Conservation (phyloP, 441 rosid species). For the Adansonia madagascariensis region DNA sequence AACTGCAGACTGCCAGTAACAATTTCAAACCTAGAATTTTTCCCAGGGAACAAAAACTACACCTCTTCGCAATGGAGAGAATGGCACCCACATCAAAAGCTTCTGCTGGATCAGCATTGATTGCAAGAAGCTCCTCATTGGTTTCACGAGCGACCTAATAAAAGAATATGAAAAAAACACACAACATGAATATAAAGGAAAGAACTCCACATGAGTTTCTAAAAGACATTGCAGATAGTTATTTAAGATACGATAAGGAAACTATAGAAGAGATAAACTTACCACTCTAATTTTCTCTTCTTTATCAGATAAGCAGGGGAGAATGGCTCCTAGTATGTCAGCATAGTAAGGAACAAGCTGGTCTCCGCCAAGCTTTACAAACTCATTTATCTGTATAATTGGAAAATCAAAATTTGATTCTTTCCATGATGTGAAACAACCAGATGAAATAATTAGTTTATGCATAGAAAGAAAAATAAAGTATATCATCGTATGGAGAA, state of each 20-base stretch:
- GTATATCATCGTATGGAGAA: not conserved
- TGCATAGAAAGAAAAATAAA: conserved; percentile 16
- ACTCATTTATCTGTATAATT: conserved; percentile 85
- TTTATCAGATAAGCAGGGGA: conserved; percentile 97
- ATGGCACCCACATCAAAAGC: conserved; percentile 89
- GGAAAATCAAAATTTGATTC: not conserved
- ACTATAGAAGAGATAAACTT: conserved; percentile 39
- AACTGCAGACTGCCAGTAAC: conserved; percentile 28
- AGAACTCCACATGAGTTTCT: conserved; percentile 27
- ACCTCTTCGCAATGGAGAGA: conserved; percentile 94
- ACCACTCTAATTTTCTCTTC: conserved; percentile 99
- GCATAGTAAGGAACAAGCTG: conserved; percentile 97
- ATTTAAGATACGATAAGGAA: conserved; percentile 20
- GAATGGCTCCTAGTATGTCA: conserved; percentile 94
- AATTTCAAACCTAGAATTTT: conserved; percentile 31
- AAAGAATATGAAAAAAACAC: conserved; percentile 24
- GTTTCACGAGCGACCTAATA: conserved; percentile 98
- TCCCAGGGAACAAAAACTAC: conserved; percentile 36
- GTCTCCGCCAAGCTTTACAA: conserved; percentile 99
- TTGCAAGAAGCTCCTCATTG: conserved; percentile 96
- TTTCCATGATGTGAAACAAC: not conserved
- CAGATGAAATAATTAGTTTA: not conserved
- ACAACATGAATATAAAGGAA: conserved; percentile 8
- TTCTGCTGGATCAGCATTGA: conserved; percentile 84
- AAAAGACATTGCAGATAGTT: not conserved